Base-by-base conservation (phyloP, 371 early-diverging fungal species). In the Mucor saturninus region DNA sequence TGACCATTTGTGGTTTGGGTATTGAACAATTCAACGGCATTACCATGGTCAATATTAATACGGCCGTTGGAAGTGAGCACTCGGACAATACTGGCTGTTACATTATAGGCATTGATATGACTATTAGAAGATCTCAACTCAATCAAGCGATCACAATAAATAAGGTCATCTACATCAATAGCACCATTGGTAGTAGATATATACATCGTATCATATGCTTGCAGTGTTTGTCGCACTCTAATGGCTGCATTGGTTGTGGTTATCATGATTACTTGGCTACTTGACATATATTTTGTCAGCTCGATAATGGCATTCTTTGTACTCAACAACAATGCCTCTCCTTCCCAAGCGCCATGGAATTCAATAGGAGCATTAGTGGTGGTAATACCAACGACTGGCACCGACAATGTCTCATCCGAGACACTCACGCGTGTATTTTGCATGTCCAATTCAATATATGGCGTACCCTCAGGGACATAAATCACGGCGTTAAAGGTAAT, bases 321-420 rank as follows among this genome's bases (percentile, higher is more conserved):
- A 30, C 13, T 10, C 11, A 50, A 14, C 9, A 11, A 4, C 4
- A 50, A 4, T 1, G 1, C 31, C 28, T 50, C 11, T 28, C 50
- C 30, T 3, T 9, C 11, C 30, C 30, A 50, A 2, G 5, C 1
- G 5, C 29, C 4, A 30, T 30, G 28, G 6, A 50, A 29, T 9
- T 50, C 50, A 30, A 50, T 50, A 7, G 15, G 30, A 9, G 4
- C 28, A 30, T 50, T 50, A 2, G 50, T 50, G 0, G 50, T 50
- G 3, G 5, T 9, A 3, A 50, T 5, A 9, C 10, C 9, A 3
- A 39, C 7, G 15, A 38, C 15, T 1, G 37, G 30, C 13, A 54
- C 45, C 26, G 42, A 38, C 46, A 65, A 38, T 7, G n/a, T 45
- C 42, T 46, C 42, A 40, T 61, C 40, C 5, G 35, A 37, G 3